Conservation (phyloP, 805 yeast species). For the Ogataea pini region DNA sequence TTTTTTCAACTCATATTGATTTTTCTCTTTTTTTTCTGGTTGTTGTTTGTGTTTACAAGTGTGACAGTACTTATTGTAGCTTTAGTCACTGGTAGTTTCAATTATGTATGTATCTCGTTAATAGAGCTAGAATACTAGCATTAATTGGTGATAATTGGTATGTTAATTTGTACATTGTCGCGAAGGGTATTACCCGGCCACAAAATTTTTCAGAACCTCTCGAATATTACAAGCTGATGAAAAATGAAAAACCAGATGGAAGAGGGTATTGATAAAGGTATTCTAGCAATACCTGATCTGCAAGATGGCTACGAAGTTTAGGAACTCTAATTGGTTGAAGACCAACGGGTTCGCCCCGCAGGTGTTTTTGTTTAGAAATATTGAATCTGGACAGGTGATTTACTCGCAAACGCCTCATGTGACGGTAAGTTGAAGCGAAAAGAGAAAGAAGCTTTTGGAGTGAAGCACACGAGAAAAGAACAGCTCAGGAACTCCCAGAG, state of each 20-base stretch:
- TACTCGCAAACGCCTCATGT: constrained; percentile 82
- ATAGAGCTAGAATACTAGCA: constrained; percentile 3
- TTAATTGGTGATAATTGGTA: too few species aligned
- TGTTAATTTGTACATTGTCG: too few species aligned
- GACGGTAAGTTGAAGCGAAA: constrained; percentile 27
- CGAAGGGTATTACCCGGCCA: constrained; percentile 4
- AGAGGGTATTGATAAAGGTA: too few species aligned
- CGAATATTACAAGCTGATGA: not conserved
- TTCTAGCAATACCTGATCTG: too few species aligned
- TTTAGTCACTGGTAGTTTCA: not conserved
- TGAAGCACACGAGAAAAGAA: too few species aligned
- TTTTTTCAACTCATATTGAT: too few species aligned
- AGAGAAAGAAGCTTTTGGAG: too few species aligned
- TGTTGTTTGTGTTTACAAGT: not conserved
- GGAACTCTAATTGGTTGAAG: constrained; percentile 59
- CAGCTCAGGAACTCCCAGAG: too few species aligned
- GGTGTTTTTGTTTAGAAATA: constrained; percentile 77
- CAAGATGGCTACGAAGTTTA: constrained; percentile 42
- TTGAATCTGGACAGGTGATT: constrained; percentile 86
- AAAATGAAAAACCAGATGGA: not conserved
- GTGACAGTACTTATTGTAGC: not conserved
- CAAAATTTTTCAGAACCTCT: not conserved
- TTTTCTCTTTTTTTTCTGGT: not conserved
- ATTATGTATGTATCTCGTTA: not conserved
- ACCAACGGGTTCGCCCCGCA: constrained; percentile 75